Base-by-base conservation (phyloP, 164 flowering plant species). In the Liriodendron chinense region DNA sequence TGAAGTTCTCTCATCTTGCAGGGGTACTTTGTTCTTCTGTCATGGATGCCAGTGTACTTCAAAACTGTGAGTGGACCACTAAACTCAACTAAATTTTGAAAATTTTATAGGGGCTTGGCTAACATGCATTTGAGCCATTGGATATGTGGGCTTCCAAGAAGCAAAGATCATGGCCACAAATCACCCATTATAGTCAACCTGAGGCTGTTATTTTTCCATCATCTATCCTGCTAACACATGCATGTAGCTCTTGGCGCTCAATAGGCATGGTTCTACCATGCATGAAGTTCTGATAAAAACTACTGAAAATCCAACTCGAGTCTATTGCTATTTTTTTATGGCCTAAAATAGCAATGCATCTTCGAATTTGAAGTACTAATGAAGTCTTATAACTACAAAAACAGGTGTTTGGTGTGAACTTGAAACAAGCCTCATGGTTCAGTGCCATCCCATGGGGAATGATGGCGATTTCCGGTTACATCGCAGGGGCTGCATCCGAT, bases 1-100 rank as follows among this genome's bases (percentile, higher is more conserved):
- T 28, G 67, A 67, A 24, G 2, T 7, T 8, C 18, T 16, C 47
- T 67, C 34, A 18, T 9, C 67, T 79, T 84, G 78, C 89, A 95
- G 99, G 99, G 99, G 20, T 96, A 96, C 83, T 96, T 93, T 79
- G 97, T 96, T 75, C 97, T 96, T 70, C 94, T 96, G 62, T 89
- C 98, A 47, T 96, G 99, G 99, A 96, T 96, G 99, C 99, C 99
- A 14, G 91, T 92, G 64, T 96, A 96, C 79, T 96, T 96, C 85
- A 93, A 92, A 78, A 93, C 93, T 8, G 99, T 96, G 80, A 86
- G 96, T 85, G 22, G 18, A 16, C 20, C 43, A 50, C n/a, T 23
- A 9, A 47, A 13, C 8, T 21, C 8, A 21, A 71, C 47, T 9
- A 3, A 47, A 63, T 0, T 63, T 63, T 20, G 24, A 12, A 8